Percentiles rank a stretch among this genome's conserved stretches.
Evolutionary conservation across 2,329 filamentous ascomycete genomes (phyloP).

Genomic region (Claviceps arundinis): DNA sequence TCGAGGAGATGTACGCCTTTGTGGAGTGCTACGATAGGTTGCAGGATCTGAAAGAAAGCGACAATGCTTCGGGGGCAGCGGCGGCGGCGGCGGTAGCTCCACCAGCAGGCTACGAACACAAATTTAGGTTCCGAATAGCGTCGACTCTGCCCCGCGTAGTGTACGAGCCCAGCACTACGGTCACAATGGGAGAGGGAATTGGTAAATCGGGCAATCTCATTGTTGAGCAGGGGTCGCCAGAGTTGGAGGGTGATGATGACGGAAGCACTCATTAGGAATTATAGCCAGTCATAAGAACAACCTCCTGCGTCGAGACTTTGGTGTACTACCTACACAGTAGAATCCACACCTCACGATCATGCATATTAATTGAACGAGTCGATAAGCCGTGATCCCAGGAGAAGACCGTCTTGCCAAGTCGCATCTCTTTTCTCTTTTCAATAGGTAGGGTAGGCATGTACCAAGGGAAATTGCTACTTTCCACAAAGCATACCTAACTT

Average conservation of each 20-base stretch:
- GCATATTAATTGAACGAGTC: too few species aligned
- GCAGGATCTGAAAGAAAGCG: constrained; percentile 36
- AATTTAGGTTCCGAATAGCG: constrained; percentile 75
- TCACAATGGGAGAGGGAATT: constrained; percentile 58
- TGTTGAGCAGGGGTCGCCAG: constrained; percentile 49
- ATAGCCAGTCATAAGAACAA: constrained; percentile 10
- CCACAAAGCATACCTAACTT: too few species aligned
- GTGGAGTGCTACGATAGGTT: constrained; percentile 77
- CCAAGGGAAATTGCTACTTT: too few species aligned
- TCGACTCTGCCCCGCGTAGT: constrained; percentile 75
- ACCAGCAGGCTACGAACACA: constrained; percentile 49
- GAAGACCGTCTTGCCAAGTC: too few species aligned
- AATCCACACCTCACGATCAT: background rate
- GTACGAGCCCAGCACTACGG: constrained; percentile 54
- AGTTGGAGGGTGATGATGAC: constrained; percentile 22
- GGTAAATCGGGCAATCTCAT: constrained; percentile 79
- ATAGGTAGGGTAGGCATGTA: too few species aligned
- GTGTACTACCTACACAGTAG: background rate
- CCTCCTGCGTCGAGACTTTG: background rate
- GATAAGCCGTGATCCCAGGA: too few species aligned
- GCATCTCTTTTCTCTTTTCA: too few species aligned
- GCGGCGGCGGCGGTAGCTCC: background rate
- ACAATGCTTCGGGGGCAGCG: background rate
- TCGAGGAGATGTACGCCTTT: constrained; percentile 92
- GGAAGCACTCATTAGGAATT: constrained; percentile 11